These are phyloP conservation scores for Asclepias syriaca DNA, from an alignment of 257 asterid species.

Conservation along the genomic window DNA sequence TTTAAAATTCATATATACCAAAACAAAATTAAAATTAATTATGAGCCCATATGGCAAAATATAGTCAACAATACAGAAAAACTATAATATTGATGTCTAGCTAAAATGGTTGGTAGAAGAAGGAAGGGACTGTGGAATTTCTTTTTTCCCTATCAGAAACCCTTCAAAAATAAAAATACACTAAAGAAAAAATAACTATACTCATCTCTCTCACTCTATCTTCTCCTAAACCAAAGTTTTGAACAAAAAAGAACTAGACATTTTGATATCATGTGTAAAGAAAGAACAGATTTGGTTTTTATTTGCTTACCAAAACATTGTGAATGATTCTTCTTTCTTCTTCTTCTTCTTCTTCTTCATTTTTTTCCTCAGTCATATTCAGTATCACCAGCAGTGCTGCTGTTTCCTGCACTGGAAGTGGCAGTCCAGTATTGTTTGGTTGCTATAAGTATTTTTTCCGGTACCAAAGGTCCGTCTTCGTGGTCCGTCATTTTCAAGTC, in stretches of 20 bases:
- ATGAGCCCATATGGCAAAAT: too few species aligned
- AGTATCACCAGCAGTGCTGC: conserved; percentile 23
- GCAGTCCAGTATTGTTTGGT: conserved; percentile 66
- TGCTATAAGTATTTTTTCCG: conserved; percentile 72
- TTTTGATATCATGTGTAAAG: too few species aligned
- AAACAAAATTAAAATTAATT: too few species aligned
- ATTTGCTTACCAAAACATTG: conserved; percentile 1
- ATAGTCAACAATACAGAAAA: too few species aligned
- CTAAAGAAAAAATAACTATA: not conserved
- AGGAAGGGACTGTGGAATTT: too few species aligned
- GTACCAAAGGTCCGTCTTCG: conserved; percentile 88
- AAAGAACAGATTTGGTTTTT: not conserved
- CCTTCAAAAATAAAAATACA: not conserved
- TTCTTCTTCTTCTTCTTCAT: too few species aligned
- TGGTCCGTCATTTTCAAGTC: conserved; percentile 69
- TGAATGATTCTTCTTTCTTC: not conserved
- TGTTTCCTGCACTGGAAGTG: conserved; percentile 35
- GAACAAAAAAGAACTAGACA: not conserved
- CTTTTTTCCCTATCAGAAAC: too few species aligned
- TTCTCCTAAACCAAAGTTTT: not conserved
- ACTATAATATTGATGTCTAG: too few species aligned
- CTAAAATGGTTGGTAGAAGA: too few species aligned
- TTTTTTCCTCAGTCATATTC: conserved; percentile 30
- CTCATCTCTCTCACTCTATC: not conserved
- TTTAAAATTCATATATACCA: too few species aligned